Evolutionary conservation across 257 asterid genomes (phyloP).

Genomic region (Solanum raphanifolium): DNA sequence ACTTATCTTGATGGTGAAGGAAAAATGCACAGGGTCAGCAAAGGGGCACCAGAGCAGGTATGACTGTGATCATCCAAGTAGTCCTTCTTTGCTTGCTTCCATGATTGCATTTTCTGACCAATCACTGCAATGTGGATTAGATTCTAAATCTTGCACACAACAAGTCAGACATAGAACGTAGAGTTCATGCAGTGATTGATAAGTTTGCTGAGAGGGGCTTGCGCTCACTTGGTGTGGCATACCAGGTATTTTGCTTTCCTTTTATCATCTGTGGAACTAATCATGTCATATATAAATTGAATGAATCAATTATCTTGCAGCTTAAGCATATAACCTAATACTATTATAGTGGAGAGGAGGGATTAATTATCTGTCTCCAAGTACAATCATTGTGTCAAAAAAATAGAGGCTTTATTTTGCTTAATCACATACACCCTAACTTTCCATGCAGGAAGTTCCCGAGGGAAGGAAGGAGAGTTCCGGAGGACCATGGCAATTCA

Average conservation of each 20-base stretch:
- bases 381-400: neutral
- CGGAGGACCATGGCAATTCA: constrained; percentile 42
- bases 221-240: constrained; percentile 43
- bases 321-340: neutral
- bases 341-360: neutral
- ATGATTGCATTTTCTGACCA: constrained; percentile 4
- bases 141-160: constrained; percentile 36
- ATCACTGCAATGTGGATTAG: constrained; percentile 3
- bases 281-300: neutral
- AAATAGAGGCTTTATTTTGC: neutral
- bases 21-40: constrained; percentile 95
- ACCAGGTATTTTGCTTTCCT: constrained; percentile 24
- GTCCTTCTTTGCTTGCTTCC: neutral
- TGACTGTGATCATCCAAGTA: neutral
- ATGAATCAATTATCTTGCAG: neutral
- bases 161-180: constrained; percentile 36
- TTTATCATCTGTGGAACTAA: neutral
- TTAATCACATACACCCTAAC: neutral
- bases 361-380: neutral
- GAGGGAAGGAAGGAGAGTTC: constrained; percentile 43
- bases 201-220: constrained; percentile 47
- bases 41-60: constrained; percentile 99
- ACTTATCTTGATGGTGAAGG: constrained; percentile 79
- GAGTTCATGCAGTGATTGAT: constrained; percentile 42
- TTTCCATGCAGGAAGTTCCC: constrained; percentile 31